Base-by-base conservation (phyloP, 2,329 filamentous ascomycete species). In the Arthrobotrys entomopaga region DNA sequence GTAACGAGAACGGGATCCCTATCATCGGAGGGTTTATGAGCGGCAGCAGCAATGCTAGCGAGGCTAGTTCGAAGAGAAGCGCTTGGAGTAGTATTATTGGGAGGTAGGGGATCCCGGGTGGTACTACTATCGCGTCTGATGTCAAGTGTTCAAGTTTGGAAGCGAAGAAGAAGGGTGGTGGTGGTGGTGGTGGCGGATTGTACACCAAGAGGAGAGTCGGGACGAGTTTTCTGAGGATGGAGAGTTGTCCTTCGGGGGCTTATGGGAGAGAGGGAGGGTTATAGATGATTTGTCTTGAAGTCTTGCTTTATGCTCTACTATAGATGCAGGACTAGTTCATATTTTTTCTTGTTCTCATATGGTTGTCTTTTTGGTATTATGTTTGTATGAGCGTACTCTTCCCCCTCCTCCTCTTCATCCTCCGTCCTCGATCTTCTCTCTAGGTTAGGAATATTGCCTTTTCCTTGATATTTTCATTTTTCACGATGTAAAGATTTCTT, bases 1-100 rank as follows among this genome's bases (percentile, higher is more conserved):
- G 82, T 64, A 82, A 82, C 8, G 81, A 80, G 15, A 80, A 82
- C 20, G 82, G 77, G 3, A 64, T 74, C 19, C 63, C 63, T 3
- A 67, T 74, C 22, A 34, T 74, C 2, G 70, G 70, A 15, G 50
- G 70, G 5, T 58, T 67, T 59, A 74, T 74, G 57, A 49, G 63
- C 16, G 53, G 52, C 20, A 56, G 66, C 40, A 50, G 43, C 20
- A 49, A 26, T 2, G 61, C 61, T 43, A 73, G 69, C 42, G 60
- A 73, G 19, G 61, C 69, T 11, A 46, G 58, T 8, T 26, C 22
- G 15, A 59, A 63, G 61, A 73, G 52, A 56, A 63, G 69, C 16
- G 61, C 61, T 38, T 70, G 69, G 61, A 72, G 54, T 52, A 72
- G 53, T 34, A 54, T 72, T 38, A 57, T 66, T 56, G 65, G 65